A percentile compares a stretch with the other conserved stretches of the same genome.
Conservation (phyloP, 2,329 filamentous ascomycete species). For the Scytalidium sp. region DNA sequence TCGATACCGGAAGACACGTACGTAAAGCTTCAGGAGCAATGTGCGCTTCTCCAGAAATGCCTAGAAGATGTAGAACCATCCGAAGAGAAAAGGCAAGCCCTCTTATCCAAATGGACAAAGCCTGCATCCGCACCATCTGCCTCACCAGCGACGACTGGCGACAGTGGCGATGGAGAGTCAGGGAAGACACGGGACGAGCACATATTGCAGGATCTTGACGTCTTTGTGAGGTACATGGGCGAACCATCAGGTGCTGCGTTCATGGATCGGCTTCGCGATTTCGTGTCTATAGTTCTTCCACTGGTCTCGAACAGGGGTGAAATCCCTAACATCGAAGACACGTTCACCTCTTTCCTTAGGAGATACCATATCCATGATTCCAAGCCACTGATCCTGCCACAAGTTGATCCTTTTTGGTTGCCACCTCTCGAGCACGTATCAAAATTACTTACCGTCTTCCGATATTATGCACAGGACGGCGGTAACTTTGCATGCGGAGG, state of each 20-base stretch:
- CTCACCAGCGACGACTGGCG: not conserved
- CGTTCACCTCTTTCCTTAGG: not conserved
- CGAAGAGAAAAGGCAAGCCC: not conserved
- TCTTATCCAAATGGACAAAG: not conserved
- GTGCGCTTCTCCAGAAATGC: not conserved
- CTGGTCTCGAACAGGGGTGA: not conserved
- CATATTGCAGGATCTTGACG: constrained; percentile 3
- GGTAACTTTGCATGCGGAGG: not conserved
- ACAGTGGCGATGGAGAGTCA: not conserved
- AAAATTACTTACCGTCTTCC: not conserved
- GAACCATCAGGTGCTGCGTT: constrained; percentile 3
- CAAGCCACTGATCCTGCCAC: not conserved
- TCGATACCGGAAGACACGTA: not conserved
- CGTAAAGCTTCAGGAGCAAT: not conserved
- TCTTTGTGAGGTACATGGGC: not conserved
- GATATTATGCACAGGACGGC: not conserved
- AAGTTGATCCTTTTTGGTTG: not conserved
- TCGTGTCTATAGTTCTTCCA: not conserved
- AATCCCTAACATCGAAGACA: not conserved
- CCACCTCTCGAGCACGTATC: not conserved
- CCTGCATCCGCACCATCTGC: not conserved
- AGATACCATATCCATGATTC: not conserved
- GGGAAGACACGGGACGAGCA: not conserved
- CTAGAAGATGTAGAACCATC: constrained; percentile 1
- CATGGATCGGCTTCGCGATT: constrained; percentile 4